Evolutionary conservation across 257 asterid species (phyloP).

Genomic region (Echium plantagineum): DNA sequence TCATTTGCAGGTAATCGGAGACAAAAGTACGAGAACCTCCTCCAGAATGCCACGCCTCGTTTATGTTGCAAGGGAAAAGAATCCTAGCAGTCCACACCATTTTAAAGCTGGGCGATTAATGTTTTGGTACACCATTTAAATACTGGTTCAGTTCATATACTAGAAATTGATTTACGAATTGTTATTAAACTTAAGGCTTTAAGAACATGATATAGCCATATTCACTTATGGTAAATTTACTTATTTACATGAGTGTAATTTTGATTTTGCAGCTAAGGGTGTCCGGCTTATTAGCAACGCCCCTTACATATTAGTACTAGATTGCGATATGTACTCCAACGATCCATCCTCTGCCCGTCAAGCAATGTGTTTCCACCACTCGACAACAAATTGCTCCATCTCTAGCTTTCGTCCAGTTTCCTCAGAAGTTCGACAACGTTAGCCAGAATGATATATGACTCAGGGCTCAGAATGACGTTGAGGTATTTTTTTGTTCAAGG

Average conservation of each 20-base stretch:
- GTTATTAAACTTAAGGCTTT: background rate
- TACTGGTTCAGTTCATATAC: background rate
- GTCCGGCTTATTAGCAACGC: constrained; percentile 57
- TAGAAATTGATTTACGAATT: background rate
- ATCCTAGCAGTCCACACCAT: constrained; percentile 50
- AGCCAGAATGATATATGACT: constrained; percentile 41
- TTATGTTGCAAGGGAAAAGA: constrained; percentile 56
- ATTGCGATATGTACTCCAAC: constrained; percentile 40
- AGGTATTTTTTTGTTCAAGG: constrained; percentile 10
- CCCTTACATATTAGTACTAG: constrained; percentile 43
- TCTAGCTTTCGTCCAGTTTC: constrained; percentile 58
- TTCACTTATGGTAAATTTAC: no score
- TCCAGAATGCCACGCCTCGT: constrained; percentile 39
- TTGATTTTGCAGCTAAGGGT: constrained; percentile 45
- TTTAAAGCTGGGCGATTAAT: constrained; percentile 72
- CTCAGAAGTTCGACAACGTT: constrained; percentile 48
- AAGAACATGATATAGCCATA: no score
- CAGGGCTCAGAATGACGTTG: constrained; percentile 15
- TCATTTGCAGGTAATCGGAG: constrained; percentile 33
- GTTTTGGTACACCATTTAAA: constrained; percentile 29
- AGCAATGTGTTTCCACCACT: constrained; percentile 48
- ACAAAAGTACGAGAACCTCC: constrained; percentile 6
- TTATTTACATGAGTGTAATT: background rate
- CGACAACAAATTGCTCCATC: constrained; percentile 20
- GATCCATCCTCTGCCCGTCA: constrained; percentile 41